Evolutionary conservation across 129 eudicot genomes (phyloP), one percentile per base, ranked within the genome.

Genomic region (Tagetes erecta): DNA sequence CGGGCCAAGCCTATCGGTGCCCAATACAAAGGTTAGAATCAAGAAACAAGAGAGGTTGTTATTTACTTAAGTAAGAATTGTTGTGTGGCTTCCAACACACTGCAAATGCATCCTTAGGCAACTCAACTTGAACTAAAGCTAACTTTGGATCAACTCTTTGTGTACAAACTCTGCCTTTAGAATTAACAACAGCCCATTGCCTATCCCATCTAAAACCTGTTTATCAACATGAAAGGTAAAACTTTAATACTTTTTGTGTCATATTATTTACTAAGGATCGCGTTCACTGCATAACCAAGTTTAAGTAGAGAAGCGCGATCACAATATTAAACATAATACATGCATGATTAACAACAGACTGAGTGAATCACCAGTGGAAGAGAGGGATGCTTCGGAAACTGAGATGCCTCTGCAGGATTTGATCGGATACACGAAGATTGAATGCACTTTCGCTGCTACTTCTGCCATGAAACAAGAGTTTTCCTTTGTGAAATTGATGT

Each of bases 201-300:
- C 98, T 77, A 80, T 92, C 98, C 98, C 96, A 89, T 50, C 87
- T 80, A 58, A 92, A 92, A n/a, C 96, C 98, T 92, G 81, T 34
- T 77, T 3, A 71, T 41, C 37, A 36, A 75, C 42, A 78, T 31
- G 9, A 38, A 31, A 38, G 49, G 27, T 20, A 20, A 20, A 20
- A 20, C 27, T 20, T 20, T 20, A 20, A 20, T 20, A 20, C 27
- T 20, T 20, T 20, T 20, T 20, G 27, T 20, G 27, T 20, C 27
- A 20, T 20, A 20, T 20, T 20, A 20, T 20, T 20, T 20, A 20
- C 27, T 44, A 44, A 6, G 27, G 27, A 20, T 20, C 49, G 8
- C 8, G 6, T 44, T 44, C 8, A 6, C 46, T 44, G 6, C 49
- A 44, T 1, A 6, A 6, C 6, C 49, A 44, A 0, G 49, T 44